A percentile compares a stretch with the other conserved stretches of the same genome.
Evolutionary conservation across 345 rosid species (phyloP).

Genomic region (Lepidium didymum): DNA sequence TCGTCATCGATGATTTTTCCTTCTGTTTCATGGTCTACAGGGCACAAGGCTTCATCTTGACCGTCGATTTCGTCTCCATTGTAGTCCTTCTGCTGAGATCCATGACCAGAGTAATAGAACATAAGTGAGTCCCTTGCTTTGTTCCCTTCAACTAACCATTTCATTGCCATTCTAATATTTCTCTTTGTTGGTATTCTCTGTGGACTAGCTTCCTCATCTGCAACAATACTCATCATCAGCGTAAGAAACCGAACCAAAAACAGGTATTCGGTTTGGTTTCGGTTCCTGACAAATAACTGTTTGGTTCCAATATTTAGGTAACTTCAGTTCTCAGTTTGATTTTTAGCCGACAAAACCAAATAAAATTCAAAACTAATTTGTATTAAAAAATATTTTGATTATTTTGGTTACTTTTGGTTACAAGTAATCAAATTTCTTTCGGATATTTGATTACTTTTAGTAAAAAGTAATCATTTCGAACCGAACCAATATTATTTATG

Average conservation of each 20-base stretch:
- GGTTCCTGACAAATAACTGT: too few relatives aligned
- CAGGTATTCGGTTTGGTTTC: too few relatives aligned
- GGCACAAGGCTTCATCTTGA: conserved; percentile 58
- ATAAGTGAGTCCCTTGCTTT: conserved; percentile 69
- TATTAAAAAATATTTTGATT: too few relatives aligned
- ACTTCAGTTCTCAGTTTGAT: too few relatives aligned
- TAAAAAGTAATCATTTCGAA: too few relatives aligned
- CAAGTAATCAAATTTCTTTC: too few relatives aligned
- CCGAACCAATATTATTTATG: too few relatives aligned
- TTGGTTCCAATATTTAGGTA: too few relatives aligned
- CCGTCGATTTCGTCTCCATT: conserved; percentile 64
- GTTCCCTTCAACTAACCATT: conserved; percentile 70
- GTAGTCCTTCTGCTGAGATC: conserved; percentile 43
- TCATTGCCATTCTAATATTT: conserved; percentile 58
- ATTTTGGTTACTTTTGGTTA: too few relatives aligned
- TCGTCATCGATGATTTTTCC: conserved; percentile 75
- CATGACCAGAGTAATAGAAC: conserved; percentile 85
- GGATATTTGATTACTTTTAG: too few relatives aligned
- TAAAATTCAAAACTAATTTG: too few relatives aligned
- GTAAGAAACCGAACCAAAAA: background rate
- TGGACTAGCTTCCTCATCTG: conserved; percentile 62
- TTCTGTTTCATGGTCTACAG: conserved; percentile 64
- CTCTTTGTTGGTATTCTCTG: conserved; percentile 54
- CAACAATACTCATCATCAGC: conserved; percentile 4
- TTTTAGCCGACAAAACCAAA: too few relatives aligned